Evolutionary conservation across 2,329 filamentous ascomycete genomes (phyloP).

Genomic region (Rhinocladiella mackenziei): DNA sequence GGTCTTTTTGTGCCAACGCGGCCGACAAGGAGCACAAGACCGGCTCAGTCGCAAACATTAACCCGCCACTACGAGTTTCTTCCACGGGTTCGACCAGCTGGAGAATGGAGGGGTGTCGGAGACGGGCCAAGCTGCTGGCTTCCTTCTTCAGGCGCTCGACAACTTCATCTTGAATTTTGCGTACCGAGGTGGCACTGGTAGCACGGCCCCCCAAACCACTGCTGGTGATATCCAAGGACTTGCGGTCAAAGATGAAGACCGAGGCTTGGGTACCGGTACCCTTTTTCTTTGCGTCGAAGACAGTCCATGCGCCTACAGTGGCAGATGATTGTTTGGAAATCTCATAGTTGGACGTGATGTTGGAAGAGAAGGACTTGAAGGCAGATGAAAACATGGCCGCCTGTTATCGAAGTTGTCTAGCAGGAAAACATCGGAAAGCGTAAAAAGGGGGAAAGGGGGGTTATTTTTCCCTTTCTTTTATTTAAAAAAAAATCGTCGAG

Average conservation of each 20-base stretch:
- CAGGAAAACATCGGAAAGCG: slow-evolving; percentile 2
- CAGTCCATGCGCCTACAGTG: slow-evolving; percentile 88
- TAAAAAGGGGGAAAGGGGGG: no score
- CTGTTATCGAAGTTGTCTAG: not conserved
- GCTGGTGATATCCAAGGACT: slow-evolving; percentile 66
- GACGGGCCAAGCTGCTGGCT: slow-evolving; percentile 77
- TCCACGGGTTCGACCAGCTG: slow-evolving; percentile 94
- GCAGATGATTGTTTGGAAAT: slow-evolving; percentile 72
- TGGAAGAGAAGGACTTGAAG: slow-evolving; percentile 89
- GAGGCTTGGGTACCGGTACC: slow-evolving; percentile 84
- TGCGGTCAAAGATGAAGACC: slow-evolving; percentile 91
- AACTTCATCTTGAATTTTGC: slow-evolving; percentile 81
- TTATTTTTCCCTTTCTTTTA: no score
- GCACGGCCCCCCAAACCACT: slow-evolving; percentile 58
- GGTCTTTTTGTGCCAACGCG: slow-evolving; percentile 81
- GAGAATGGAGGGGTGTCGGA: slow-evolving; percentile 86
- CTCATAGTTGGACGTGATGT: slow-evolving; percentile 89
- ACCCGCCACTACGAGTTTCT: slow-evolving; percentile 81
- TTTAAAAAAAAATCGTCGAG: no score
- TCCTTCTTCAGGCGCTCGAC: slow-evolving; percentile 88
- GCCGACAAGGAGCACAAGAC: slow-evolving; percentile 85
- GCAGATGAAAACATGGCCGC: slow-evolving; percentile 80
- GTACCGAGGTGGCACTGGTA: slow-evolving; percentile 62
- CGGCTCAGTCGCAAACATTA: slow-evolving; percentile 93
- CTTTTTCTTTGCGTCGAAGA: slow-evolving; percentile 96